phyloP scores from a whole-genome alignment of 176 grass and related monocot genomes.

The Cenchrus fungigraminus region DNA sequence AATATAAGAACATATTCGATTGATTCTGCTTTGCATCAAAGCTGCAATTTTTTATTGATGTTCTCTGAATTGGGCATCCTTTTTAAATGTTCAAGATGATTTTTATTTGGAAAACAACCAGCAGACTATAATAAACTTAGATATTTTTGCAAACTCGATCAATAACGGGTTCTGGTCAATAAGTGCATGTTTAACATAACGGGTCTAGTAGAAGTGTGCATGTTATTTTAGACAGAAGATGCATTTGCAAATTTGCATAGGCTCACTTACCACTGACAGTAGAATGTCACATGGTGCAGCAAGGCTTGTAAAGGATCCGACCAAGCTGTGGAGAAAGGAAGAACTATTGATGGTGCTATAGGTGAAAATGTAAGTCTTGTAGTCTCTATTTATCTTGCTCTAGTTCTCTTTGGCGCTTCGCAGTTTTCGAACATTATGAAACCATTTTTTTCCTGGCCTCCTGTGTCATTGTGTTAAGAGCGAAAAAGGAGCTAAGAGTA shows the following conservation, averaged over 20 bases:
- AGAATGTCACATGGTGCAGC: constrained; percentile 27
- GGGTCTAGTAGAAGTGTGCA: neutral
- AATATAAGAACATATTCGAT: constrained; percentile 10
- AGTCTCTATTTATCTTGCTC: constrained; percentile 4
- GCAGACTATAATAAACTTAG: neutral
- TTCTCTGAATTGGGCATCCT: neutral
- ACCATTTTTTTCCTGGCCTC: neutral
- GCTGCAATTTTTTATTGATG: constrained; percentile 9
- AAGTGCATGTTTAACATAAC: neutral
- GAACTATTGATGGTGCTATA: constrained; percentile 7
- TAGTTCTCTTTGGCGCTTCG: neutral
- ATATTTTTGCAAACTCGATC: neutral
- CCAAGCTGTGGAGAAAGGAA: constrained; percentile 28
- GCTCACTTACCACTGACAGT: neutral
- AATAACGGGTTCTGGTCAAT: constrained; percentile 8
- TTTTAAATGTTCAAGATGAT: neutral
- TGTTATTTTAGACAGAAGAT: neutral
- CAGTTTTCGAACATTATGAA: constrained; percentile 15
- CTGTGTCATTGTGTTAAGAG: neutral
- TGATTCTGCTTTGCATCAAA: constrained; percentile 12
- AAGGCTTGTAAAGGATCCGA: constrained; percentile 33
- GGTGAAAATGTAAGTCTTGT: constrained; percentile 51
- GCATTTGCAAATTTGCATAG: neutral
- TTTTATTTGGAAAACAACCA: neutral
- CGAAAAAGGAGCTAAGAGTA: neutral